These are phyloP conservation scores for Penicillium steckii DNA, from an alignment of 495 filamentous ascomycete genomes.

Conservation along the genomic window DNA sequence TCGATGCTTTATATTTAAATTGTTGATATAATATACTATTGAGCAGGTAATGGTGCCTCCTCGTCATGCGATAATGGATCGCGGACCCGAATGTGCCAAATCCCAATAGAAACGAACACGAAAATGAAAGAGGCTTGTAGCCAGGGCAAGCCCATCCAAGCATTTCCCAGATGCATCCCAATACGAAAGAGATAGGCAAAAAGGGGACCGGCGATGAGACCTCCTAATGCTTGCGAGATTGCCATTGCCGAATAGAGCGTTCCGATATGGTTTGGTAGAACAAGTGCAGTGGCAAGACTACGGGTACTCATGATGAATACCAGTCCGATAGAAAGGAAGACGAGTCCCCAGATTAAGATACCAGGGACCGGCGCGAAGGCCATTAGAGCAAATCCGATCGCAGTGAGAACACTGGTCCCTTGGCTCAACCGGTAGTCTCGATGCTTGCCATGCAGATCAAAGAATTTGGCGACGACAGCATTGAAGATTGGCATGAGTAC, in stretches of 20 bases:
- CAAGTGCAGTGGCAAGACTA: conserved; percentile 35
- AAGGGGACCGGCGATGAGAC: conserved; percentile 33
- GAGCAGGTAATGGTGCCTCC: conserved; percentile 7
- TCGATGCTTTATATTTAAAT: too few species aligned
- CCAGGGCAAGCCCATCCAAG: conserved; percentile 35
- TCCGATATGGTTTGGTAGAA: conserved; percentile 30
- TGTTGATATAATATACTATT: neutral
- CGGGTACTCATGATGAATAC: conserved; percentile 31
- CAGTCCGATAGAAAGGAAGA: conserved; percentile 33
- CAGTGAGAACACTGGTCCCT: conserved; percentile 24
- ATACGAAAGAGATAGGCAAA: conserved; percentile 35
- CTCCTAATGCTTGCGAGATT: conserved; percentile 30
- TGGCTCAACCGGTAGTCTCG: conserved; percentile 36
- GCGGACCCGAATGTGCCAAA: conserved; percentile 15
- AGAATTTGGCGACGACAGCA: conserved; percentile 18
- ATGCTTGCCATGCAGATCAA: conserved; percentile 26
- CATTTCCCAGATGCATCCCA: conserved; percentile 37
- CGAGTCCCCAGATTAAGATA: conserved; percentile 33
- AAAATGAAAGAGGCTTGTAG: conserved; percentile 23
- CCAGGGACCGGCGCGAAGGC: conserved; percentile 28
- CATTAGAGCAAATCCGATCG: conserved; percentile 31
- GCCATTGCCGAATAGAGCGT: conserved; percentile 36
- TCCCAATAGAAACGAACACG: conserved; percentile 11
- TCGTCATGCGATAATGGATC: conserved; percentile 5
- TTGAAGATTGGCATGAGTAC: conserved; percentile 33